phyloP scores from a whole-genome alignment of 2,329 filamentous ascomycete species.

The Fusarium veterinarium region DNA sequence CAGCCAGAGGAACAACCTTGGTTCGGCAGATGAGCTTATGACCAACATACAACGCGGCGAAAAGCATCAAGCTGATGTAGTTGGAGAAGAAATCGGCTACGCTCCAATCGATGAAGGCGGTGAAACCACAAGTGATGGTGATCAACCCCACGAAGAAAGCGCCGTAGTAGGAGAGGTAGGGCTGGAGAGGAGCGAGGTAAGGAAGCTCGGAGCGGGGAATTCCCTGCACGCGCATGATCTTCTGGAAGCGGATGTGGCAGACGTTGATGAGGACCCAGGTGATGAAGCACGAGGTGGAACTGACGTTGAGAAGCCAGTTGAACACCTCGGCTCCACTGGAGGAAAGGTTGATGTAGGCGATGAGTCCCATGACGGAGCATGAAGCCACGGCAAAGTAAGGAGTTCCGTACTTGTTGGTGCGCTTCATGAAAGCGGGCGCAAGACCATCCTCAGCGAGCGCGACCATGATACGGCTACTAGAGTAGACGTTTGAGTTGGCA shows the following conservation, averaged over 20 bases:
- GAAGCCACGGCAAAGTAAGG: constrained; percentile 70
- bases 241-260: constrained; percentile 74
- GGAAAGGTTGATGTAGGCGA: constrained; percentile 76
- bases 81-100: constrained; percentile 71
- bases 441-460: constrained; percentile 73
- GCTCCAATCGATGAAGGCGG: constrained; percentile 72
- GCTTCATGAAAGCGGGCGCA: constrained; percentile 69
- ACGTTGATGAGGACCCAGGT: constrained; percentile 74
- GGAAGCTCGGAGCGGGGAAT: constrained; percentile 69
- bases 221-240: constrained; percentile 65
- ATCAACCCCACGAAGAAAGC: constrained; percentile 74
- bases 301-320: constrained; percentile 79
- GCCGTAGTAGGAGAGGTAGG: constrained; percentile 73
- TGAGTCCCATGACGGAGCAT: constrained; percentile 67
- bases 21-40: constrained; percentile 66
- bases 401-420: constrained; percentile 70
- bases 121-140: constrained; percentile 76
- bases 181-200: constrained; percentile 71
- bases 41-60: constrained; percentile 67
- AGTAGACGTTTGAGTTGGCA: constrained; percentile 82
- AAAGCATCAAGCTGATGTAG: constrained; percentile 74
- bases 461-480: constrained; percentile 75
- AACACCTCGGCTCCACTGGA: constrained; percentile 70
- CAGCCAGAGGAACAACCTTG: constrained; percentile 51
- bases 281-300: constrained; percentile 75